phyloP scores from a whole-genome alignment of 306 rosid species.

The Fragaria nilgerrensis region DNA sequence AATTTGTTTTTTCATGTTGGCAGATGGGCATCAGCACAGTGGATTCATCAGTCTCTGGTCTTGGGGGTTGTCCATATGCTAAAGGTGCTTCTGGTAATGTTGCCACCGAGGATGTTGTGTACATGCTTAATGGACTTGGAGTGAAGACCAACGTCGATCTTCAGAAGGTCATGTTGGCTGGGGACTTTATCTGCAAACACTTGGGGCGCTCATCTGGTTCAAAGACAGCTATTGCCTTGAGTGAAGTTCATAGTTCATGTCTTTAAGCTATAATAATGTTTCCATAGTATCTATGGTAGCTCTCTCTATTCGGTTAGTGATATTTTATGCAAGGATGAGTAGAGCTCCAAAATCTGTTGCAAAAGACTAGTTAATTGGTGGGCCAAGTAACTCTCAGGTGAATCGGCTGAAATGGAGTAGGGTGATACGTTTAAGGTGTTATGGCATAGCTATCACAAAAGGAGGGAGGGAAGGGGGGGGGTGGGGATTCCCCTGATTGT shows the following conservation, averaged over 20 bases:
- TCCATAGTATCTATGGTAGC: too few relatives aligned
- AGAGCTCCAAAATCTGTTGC: too few relatives aligned
- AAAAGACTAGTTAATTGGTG: too few relatives aligned
- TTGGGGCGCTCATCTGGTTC: slow-evolving; percentile 74
- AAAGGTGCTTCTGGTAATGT: slow-evolving; percentile 94
- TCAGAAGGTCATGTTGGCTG: slow-evolving; percentile 68
- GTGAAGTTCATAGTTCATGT: slow-evolving; percentile 41
- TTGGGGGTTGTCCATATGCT: slow-evolving; percentile 98
- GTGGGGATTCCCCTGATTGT: too few relatives aligned
- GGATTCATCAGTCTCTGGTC: slow-evolving; percentile 91
- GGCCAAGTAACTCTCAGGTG: too few relatives aligned
- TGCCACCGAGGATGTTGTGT: slow-evolving; percentile 89
- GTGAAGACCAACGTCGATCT: slow-evolving; percentile 75
- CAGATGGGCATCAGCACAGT: slow-evolving; percentile 72
- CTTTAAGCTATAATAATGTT: slow-evolving; percentile 53
- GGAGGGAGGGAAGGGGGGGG: too few relatives aligned
- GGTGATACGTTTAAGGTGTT: too few relatives aligned
- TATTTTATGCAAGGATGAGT: too few relatives aligned
- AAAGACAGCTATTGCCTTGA: slow-evolving; percentile 67
- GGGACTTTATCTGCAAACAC: slow-evolving; percentile 74
- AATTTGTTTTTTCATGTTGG: not conserved
- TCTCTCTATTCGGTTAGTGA: too few relatives aligned
- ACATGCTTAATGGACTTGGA: slow-evolving; percentile 81
- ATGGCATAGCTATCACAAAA: too few relatives aligned
- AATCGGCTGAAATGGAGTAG: too few relatives aligned